Percentiles rank a stretch among this genome's conserved stretches.
Evolutionary conservation across 2,329 filamentous ascomycete species (phyloP).

Genomic region (Rosellinia necatrix): DNA sequence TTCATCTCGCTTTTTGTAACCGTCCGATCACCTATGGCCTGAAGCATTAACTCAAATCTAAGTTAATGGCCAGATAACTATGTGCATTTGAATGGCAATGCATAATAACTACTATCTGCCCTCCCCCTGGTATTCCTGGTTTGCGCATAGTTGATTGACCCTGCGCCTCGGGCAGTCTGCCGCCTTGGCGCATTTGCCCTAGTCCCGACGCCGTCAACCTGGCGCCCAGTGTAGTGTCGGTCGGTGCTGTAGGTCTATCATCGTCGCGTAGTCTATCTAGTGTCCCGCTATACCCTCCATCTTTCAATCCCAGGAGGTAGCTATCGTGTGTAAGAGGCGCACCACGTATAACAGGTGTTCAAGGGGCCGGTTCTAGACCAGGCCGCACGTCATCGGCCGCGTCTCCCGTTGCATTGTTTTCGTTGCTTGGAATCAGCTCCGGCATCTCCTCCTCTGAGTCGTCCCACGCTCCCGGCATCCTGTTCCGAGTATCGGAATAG

Average conservation of each 20-base stretch:
- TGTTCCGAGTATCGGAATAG: constrained; percentile 14
- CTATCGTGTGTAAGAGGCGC: not conserved
- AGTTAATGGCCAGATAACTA: constrained; percentile 4
- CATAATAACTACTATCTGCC: constrained; percentile 18
- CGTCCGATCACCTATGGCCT: constrained; percentile 14
- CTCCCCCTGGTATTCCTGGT: constrained; percentile 1
- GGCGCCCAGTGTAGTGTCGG: not conserved
- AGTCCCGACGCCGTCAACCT: not conserved
- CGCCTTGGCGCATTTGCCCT: constrained; percentile 24
- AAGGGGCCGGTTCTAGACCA: constrained; percentile 14
- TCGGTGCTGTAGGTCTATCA: not conserved
- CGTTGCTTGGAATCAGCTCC: not conserved
- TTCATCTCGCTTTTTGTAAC: not conserved
- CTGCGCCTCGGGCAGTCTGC: constrained; percentile 12
- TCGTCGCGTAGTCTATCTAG: not conserved
- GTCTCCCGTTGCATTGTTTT: constrained; percentile 1
- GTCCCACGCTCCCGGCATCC: constrained; percentile 36
- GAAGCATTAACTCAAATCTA: constrained; percentile 1
- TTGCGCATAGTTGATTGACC: constrained; percentile 10
- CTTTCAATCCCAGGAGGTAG: not conserved
- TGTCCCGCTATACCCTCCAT: not conserved
- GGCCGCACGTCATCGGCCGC: constrained; percentile 32
- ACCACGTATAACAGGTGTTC: not conserved
- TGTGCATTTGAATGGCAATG: constrained; percentile 12
- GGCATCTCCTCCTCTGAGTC: constrained; percentile 25